Evolutionary conservation across 495 filamentous ascomycete genomes (phyloP).

Genomic region (Platismatia glauca): DNA sequence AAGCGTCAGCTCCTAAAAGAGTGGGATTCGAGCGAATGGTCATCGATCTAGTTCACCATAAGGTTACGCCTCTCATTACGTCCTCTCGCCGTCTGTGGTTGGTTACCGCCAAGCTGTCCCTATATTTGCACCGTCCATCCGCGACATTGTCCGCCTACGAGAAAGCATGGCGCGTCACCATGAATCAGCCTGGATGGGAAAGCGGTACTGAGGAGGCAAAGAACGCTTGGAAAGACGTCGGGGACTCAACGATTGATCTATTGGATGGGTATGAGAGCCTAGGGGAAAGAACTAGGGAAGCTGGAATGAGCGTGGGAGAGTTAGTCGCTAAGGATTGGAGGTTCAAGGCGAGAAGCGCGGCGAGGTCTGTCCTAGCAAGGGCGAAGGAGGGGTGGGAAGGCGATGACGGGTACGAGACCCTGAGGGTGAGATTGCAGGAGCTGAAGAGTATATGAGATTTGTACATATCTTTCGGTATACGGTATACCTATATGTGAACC

Average conservation of each 20-base stretch:
- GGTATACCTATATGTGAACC: too few species aligned
- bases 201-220: slow-evolving; percentile 35
- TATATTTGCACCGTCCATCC: slow-evolving; percentile 56
- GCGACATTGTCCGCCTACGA: slow-evolving; percentile 75
- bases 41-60: slow-evolving; percentile 61
- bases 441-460: slow-evolving; percentile 36
- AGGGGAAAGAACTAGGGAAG: slow-evolving; percentile 34
- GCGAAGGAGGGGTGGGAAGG: slow-evolving; percentile 80
- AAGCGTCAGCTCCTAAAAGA: slow-evolving; percentile 22
- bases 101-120: slow-evolving; percentile 57
- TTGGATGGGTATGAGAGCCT: slow-evolving; percentile 44
- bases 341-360: slow-evolving; percentile 76
- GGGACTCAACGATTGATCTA: slow-evolving; percentile 39
- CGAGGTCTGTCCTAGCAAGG: slow-evolving; percentile 70
- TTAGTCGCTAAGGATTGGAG: slow-evolving; percentile 57
- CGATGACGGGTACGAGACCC: slow-evolving; percentile 55
- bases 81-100: slow-evolving; percentile 65
- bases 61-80: slow-evolving; percentile 75
- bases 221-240: slow-evolving; percentile 41
- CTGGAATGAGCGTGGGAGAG: slow-evolving; percentile 29
- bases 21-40: slow-evolving; percentile 41
- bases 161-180: slow-evolving; percentile 71
- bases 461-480: background rate
- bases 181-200: slow-evolving; percentile 35
- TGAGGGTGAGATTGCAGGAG: slow-evolving; percentile 53